A percentile compares a stretch with the other conserved stretches of the same genome.
These are phyloP conservation scores for Phialocephala sp. DNA, from an alignment of 2,329 filamentous ascomycete species.

Conservation along the genomic window DNA sequence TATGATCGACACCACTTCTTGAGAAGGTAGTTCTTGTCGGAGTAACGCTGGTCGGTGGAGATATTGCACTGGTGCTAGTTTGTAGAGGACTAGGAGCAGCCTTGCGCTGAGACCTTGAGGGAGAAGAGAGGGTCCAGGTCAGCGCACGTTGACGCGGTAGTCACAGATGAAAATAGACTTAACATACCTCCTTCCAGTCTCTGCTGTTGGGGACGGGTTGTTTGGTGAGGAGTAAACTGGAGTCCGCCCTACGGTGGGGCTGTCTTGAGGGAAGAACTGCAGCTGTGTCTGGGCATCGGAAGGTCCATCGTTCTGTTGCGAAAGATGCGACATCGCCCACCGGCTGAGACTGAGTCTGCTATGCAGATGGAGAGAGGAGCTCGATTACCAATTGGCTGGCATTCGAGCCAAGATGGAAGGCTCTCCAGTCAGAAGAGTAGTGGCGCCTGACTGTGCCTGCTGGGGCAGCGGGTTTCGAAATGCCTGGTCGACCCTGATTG, in stretches of 20 bases:
- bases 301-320: conserved; percentile 40
- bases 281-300: conserved; percentile 33
- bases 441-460: conserved; percentile 32
- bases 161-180: conserved; percentile 19
- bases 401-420: conserved; percentile 23
- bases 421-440: conserved; percentile 26
- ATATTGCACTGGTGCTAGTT: conserved; percentile 40
- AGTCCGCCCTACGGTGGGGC: conserved; percentile 39
- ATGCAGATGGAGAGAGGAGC: conserved; percentile 30
- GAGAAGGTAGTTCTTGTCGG: conserved; percentile 41
- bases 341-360: conserved; percentile 36
- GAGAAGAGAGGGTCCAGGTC: conserved; percentile 21
- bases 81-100: conserved; percentile 44
- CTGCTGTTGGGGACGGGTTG: conserved; percentile 34
- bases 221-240: conserved; percentile 35
- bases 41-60: conserved; percentile 40
- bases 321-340: conserved; percentile 42
- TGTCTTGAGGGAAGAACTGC: conserved; percentile 35
- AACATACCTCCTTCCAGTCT: conserved; percentile 39
- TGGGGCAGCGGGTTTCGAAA: conserved; percentile 39
- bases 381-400: conserved; percentile 30
- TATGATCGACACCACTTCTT: conserved; percentile 33
- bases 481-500: conserved; percentile 37
- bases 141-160: conserved; percentile 29
- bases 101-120: conserved; percentile 41